Base-by-base conservation (phyloP, 116 monocot genomes). In the Phalaenopsis hybrid region DNA sequence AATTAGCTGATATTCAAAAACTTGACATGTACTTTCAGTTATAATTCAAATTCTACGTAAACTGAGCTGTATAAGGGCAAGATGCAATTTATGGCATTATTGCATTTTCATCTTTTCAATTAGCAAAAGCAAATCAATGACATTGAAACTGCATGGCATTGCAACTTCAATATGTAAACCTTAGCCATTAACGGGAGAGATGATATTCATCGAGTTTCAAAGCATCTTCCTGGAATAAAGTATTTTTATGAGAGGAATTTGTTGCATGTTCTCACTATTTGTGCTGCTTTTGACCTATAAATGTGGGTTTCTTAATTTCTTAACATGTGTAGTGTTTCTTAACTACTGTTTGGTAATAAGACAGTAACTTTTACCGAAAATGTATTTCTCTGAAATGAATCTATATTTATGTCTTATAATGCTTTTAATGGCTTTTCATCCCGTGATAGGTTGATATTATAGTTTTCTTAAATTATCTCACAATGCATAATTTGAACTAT, bases 401-500 rank as follows among this genome's bases (percentile, higher is more conserved):
- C 63, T 63, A 6, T n/a, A 21, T 23, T 65, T 8, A 65, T 9
- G 8, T 65, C 11, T 8, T 28, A 65, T 65, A 65, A 25, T 21
- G 8, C 8, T 6, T 5, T 8, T 48, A 9, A 55, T 55, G 16
- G 3, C 55, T 50, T 50, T 55, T 12, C 55, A 13, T 55, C 15
- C 55, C 15, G 15, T 15, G 10, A 65, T 23, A 25, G 28, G 65
- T 65, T 65, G 21, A 63, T 63, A 65, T 65, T 65, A 65, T 65
- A 65, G 8, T 65, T 28, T 65, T 11, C 25, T 65, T 65, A 65
- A 25, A 65, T 65, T 65, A 65, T 65, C 23, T 65, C 65, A 65
- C 65, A 65, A 65, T 63, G 63, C 50, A 63, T n/a, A n/a, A 63
- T 63, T 18, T 63, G 63, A 23, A n/a, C 63, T 63, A 23, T 65